Evolutionary conservation across 1,284 basidiomycete genomes (phyloP), one percentile per base, ranked within the genome.

Genomic region (Sporisorium sorghi): DNA sequence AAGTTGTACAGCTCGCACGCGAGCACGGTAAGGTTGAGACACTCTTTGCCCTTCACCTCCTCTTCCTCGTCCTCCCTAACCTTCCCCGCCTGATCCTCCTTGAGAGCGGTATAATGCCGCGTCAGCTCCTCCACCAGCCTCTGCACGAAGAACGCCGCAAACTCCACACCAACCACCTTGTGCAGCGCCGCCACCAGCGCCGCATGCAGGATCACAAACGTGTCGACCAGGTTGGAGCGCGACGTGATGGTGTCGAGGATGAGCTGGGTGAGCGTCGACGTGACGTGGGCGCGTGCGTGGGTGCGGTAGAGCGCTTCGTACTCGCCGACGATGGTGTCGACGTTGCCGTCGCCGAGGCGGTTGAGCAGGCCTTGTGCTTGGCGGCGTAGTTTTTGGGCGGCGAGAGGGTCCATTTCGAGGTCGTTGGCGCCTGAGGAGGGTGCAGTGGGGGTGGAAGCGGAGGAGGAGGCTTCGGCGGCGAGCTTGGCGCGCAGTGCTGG

Each of bases 1-100:
- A 97, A 93, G 84, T 98, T 98, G 87, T 98, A 98, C 37, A 99
- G 86, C 83, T 98, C 93, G 3, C 93, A 92, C 23, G 97, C 87
- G 10, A 99, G 88, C 0, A 93, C 90, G 33, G 95, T 88, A 30
- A 99, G 86, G 84, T 99, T 99, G 17, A 92, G 90, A 68, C 91
- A 91, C 84, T 97, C 93, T 85, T 97, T 97, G 39, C 81, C 75
- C 21, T 62, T 73, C 3, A 85, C 26, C 70, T 83, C 43, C 58
- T 77, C 67, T 33, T 73, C 70, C 49, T 73, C 76, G 19, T 46
- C 65, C 10, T 37, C 53, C 56, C 9, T n/a, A n/a, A n/a, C 30
- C 54, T 26, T 30, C 15, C 26, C 51, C 23, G 42, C 35, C 10
- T n/a, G 21, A 1, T 17, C 46, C 9, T 53, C 35, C 8, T 57